A percentile compares a stretch with the other conserved stretches of the same genome.
Conservation (phyloP, 2,329 filamentous ascomycete species). For the Aurifilum marmelostoma region DNA sequence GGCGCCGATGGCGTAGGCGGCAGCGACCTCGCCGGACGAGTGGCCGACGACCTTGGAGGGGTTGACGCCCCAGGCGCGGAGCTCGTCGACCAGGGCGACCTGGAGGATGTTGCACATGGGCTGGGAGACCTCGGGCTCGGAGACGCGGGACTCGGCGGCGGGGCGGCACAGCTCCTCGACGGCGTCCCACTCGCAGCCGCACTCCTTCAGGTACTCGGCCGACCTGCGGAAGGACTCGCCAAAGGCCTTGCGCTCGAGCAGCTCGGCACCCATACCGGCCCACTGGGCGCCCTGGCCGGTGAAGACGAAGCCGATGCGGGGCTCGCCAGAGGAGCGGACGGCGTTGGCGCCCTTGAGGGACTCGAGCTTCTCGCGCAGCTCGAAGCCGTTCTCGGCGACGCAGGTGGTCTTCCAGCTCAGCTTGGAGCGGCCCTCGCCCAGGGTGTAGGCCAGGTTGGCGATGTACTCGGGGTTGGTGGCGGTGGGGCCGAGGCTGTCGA, state of each 20-base stretch:
- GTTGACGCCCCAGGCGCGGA: constrained; percentile 28
- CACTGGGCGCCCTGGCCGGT: constrained; percentile 29
- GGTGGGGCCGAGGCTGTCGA: constrained; percentile 39
- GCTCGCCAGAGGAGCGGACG: constrained; percentile 17
- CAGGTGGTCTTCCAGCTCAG: constrained; percentile 43
- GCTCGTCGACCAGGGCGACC: constrained; percentile 37
- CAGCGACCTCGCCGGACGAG: constrained; percentile 29
- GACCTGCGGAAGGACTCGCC: constrained; percentile 23
- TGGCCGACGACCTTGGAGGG: constrained; percentile 39
- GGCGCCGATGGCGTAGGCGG: constrained; percentile 28
- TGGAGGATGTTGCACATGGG: constrained; percentile 40
- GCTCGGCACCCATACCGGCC: constrained; percentile 30
- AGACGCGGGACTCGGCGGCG: constrained; percentile 30
- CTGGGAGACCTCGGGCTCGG: constrained; percentile 38
- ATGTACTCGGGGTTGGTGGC: constrained; percentile 34
- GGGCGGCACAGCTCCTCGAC: constrained; percentile 33
- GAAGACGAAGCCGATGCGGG: constrained; percentile 28
- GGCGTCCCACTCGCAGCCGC: constrained; percentile 25
- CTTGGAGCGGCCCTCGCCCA: constrained; percentile 36
- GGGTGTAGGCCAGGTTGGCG: constrained; percentile 51
- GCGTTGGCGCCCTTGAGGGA: constrained; percentile 19
- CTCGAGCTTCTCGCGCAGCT: constrained; percentile 46
- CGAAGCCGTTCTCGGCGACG: constrained; percentile 47
- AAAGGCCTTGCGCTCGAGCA: constrained; percentile 32
- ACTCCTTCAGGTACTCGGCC: constrained; percentile 15